Conservation (phyloP, 768 basidiomycete species). For the Suillus discolor region DNA sequence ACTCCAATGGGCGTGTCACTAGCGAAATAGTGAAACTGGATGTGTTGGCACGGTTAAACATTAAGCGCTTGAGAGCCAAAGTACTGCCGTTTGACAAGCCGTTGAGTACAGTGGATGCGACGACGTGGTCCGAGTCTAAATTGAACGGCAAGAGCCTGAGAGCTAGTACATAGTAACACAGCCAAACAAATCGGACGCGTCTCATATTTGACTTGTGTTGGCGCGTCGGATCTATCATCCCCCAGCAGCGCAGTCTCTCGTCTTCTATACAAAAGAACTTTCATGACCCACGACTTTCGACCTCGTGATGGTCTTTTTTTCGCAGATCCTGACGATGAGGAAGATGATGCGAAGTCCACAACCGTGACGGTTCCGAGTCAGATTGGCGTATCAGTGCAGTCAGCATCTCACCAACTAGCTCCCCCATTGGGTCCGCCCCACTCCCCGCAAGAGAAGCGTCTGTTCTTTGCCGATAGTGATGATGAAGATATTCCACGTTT, state of each 20-base stretch:
- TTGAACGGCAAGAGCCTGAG: no score
- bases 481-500: conserved; percentile 38
- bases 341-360: conserved; percentile 21
- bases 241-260: not conserved
- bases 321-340: conserved; percentile 57
- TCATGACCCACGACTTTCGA: not conserved
- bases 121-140: no score
- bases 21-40: no score
- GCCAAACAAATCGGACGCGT: conserved; percentile 26
- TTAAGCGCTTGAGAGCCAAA: no score
- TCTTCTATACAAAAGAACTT: not conserved
- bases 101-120: no score
- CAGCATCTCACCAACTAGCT: conserved; percentile 7
- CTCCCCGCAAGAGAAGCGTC: conserved; percentile 29
- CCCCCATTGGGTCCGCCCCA: conserved; percentile 11
- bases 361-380: not conserved
- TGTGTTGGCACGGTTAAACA: no score
- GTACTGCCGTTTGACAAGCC: no score
- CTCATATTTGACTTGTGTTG: not conserved
- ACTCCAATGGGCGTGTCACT: no score
- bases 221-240: conserved; percentile 10
- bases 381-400: not conserved
- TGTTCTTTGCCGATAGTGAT: conserved; percentile 47
- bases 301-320: conserved; percentile 49
- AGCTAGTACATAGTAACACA: no score